Base-by-base conservation (phyloP, 495 filamentous ascomycete species). In the Penicillium canariense region DNA sequence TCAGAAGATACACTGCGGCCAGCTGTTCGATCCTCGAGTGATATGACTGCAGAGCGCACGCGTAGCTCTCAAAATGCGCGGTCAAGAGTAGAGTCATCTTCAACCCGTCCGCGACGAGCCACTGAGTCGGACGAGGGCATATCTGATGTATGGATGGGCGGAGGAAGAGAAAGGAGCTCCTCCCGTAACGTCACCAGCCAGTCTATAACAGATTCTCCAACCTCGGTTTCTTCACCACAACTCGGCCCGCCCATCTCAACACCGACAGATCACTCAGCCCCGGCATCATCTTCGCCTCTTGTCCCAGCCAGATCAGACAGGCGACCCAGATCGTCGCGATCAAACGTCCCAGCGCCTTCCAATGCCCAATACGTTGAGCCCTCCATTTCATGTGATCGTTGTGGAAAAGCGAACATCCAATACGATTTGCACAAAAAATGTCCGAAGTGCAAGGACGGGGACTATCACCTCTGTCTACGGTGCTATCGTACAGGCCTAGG, bases 391-490 rank as follows among this genome's bases (percentile, higher is more conserved):
- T 96, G 91, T 63, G 78, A 83, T 23, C 68, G 81, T 26, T 96
- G 91, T 65, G 67, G 71, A 15, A 84, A 77, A 53, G 27, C 68
- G 3, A 76, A 88, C 50, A 89, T 96, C 52, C 84, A 94, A 65
- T 90, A 96, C 59, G 81, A 87, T 2, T 73, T 95, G 0, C 90
- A 96, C 67, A 90, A 87, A 68, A 84, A 85, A 65, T 96, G 91
- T 69, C 59, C 70, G 6, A 69, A 73, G 38, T 96, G 91, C 69
- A 75, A 79, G 34, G 65, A 76, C n/a, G 89, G 88, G 2, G 70
- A 78, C 22, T 93, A 81, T 74, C 85, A 91, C 65, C 74, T 96
- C 17, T 96, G 91, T 61, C 70, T 87, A 2, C 77, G 77, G 55
- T 96, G 91, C 72, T 96, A 89, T 68, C 84, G 88, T 28, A 46